Conservation (phyloP, 1,284 basidiomycete species). For the Phellinidium pouzarii region DNA sequence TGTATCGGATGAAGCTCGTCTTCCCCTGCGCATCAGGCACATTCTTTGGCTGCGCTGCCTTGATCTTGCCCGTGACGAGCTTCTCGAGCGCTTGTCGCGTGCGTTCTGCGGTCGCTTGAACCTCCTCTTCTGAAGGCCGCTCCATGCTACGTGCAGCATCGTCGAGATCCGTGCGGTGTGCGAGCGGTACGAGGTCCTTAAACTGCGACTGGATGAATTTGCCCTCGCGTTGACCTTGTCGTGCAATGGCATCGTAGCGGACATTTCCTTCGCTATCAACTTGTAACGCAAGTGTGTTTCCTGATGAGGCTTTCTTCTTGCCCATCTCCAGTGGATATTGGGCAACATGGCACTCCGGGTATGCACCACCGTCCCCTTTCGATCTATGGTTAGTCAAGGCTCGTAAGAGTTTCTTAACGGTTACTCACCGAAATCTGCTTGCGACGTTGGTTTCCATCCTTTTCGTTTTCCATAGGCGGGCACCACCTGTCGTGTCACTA, state of each 20-base stretch:
- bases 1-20: slow-evolving; percentile 90
- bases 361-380: slow-evolving; percentile 85
- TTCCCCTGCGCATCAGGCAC: slow-evolving; percentile 75
- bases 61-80: slow-evolving; percentile 92
- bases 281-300: slow-evolving; percentile 92
- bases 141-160: slow-evolving; percentile 77
- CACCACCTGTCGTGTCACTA: slow-evolving; percentile 48
- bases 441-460: slow-evolving; percentile 81
- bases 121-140: slow-evolving; percentile 86
- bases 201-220: slow-evolving; percentile 91
- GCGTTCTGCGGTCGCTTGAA: slow-evolving; percentile 83
- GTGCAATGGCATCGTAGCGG: slow-evolving; percentile 94
- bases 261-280: slow-evolving; percentile 96
- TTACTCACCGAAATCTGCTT: slow-evolving; percentile 78
- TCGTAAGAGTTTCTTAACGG: not conserved
- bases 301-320: slow-evolving; percentile 86
- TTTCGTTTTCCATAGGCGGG: slow-evolving; percentile 82
- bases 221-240: slow-evolving; percentile 85
- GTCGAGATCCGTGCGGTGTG: slow-evolving; percentile 82
- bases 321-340: slow-evolving; percentile 97
- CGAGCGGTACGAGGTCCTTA: slow-evolving; percentile 93
- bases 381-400: slow-evolving; percentile 13
- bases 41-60: slow-evolving; percentile 90
- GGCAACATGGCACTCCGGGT: slow-evolving; percentile 95
- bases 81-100: slow-evolving; percentile 91